Base-by-base conservation (phyloP, 1,139 yeast genomes). In the Nakaseomyces uthaithaninus region DNA sequence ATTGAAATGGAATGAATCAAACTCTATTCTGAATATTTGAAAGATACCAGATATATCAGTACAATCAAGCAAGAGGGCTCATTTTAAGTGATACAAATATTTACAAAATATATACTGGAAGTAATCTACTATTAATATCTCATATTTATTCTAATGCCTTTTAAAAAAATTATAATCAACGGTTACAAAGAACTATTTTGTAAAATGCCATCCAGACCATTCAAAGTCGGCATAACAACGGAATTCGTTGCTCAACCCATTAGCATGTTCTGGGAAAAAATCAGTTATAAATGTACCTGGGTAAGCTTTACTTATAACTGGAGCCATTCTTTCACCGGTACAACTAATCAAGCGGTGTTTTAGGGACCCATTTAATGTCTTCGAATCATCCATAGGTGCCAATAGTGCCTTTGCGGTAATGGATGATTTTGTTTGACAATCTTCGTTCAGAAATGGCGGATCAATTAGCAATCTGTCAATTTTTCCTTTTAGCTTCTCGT, bases 261-360 rank as follows among this genome's bases (percentile, higher is more conserved):
- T 82, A 43, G 79, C 79, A 57, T 87, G 95, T 50, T 80, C 81
- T 0, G 95, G 95, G 37, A 62, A 60, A 59, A 82, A 87, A 30
- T 70, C 65, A 0, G 95, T 86, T 40, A 76, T 68, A 20, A 63
- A 53, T 1, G 82, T 69, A 40, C 71, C 83, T 5, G 87, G 84
- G 53, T 86, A 86, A 17, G 73, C 73, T 40, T 69, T 66, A 31
- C 65, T 57, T 30, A 86, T 74, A 14, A 81, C 62, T 3, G 71
- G 71, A 22, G 69, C 68, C 91, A 87, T 86, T 60, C 95, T 72
- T 63, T 87, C 95, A 22, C 95, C 95, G 1, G 96, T 86, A 46
- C 93, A 82, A 3, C 84, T 74, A 16, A 84, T 69, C 30, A 81
- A 60, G 50, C 75, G 74, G 50, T 70, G 72, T 44, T 67, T 66